phyloP scores from a whole-genome alignment of 257 asterid species.

The Gentiana straminea region DNA sequence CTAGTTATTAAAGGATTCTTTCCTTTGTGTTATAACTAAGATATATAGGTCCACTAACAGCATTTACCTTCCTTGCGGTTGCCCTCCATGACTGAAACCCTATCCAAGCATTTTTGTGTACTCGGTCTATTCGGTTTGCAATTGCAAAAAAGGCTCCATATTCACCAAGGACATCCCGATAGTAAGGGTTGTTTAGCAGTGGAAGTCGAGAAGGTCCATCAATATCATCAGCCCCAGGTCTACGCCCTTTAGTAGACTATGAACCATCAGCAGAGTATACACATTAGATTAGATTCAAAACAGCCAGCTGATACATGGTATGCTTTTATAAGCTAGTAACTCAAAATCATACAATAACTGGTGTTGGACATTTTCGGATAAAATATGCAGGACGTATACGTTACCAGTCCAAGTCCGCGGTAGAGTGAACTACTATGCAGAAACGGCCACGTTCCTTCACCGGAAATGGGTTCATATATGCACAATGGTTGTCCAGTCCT shows the following conservation, averaged over 20 bases:
- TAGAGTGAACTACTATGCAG: slow-evolving; percentile 74
- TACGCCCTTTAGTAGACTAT: slow-evolving; percentile 69
- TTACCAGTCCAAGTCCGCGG: slow-evolving; percentile 82
- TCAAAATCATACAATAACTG: too few species aligned
- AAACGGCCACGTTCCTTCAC: slow-evolving; percentile 93
- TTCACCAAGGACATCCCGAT: slow-evolving; percentile 72
- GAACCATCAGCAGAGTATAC: slow-evolving; percentile 16
- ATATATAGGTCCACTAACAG: too few species aligned
- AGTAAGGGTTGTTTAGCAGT: slow-evolving; percentile 51
- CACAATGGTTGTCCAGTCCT: slow-evolving; percentile 91
- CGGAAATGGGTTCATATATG: slow-evolving; percentile 87
- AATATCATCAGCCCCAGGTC: slow-evolving; percentile 79
- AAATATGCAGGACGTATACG: slow-evolving; percentile 2
- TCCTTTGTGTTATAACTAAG: too few species aligned
- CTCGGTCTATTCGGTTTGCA: slow-evolving; percentile 80
- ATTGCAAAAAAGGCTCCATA: slow-evolving; percentile 87
- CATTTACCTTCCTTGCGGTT: slow-evolving; percentile 65
- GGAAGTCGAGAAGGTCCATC: slow-evolving; percentile 90
- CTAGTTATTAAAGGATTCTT: neutral
- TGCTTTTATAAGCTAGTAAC: too few species aligned
- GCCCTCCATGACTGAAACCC: slow-evolving; percentile 98
- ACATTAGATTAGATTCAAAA: slow-evolving; percentile 16
- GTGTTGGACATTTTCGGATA: too few species aligned
- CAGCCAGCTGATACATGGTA: too few species aligned
- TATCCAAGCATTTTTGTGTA: slow-evolving; percentile 96